Base-by-base conservation (phyloP, 208 protist genomes). In the Trypanosoma caninum region DNA sequence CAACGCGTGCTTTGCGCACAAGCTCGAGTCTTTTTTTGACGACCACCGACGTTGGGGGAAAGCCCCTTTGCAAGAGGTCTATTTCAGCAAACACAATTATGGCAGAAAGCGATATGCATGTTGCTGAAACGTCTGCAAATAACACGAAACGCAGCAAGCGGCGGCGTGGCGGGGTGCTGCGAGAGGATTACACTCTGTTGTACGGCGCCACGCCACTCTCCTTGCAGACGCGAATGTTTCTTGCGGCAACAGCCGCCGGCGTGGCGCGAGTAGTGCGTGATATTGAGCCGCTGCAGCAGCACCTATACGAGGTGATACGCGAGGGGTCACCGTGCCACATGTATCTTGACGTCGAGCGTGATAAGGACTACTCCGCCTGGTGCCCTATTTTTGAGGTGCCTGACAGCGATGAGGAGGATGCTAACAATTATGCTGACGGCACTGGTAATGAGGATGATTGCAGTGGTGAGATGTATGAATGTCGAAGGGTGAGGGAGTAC, bases 261-360 rank as follows among this genome's bases (percentile, higher is more conserved):
- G 3, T 91, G 0, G 38, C 23, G 20, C 37, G 41, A 3, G 61
- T 92, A 30, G 28, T 84, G 16, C 14, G 41, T 9, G 44, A 37
- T 13, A 74, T 94, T 35, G 68, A 76, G 18, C 44, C 82, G 0
- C 37, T 47, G 6, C 82, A 91, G 66, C 74, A 80, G 37, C 88
- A 94, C 58, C 53, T 95, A 27, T 95, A 95, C 70, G 88, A 95
- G 52, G 75, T 95, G 38, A 84, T 95, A 51, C 82, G 88, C 23
- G 88, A 84, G 38, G 64, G 62, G 2, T 23, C 48, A 4, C 78
- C 78, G 1, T 95, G 88, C 54, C 84, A 89, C 51, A 50, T 92
- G 18, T 95, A 89, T 63, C 74, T 95, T n/a, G 88, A 95, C 61
- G 83, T 95, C n/a, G 88, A 95, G 55, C 65, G 82, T 10, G 80